Conservation (phyloP, 371 early-diverging fungal genomes). For the Funneliformis caledonium region DNA sequence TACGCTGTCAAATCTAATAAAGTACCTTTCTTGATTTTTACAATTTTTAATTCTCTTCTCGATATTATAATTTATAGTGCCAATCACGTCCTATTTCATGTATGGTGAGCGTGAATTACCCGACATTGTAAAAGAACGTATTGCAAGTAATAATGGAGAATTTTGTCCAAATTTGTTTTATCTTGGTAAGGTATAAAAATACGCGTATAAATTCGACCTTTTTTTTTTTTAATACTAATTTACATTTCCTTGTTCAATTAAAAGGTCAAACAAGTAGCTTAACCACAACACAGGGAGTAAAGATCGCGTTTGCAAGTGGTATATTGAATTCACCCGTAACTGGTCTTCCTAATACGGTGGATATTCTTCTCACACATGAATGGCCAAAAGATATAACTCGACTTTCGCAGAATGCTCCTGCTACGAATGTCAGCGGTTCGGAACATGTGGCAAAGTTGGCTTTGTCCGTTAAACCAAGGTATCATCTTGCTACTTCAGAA, state of each 20-base stretch:
- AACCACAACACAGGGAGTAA: conserved; percentile 39
- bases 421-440: conserved; percentile 45
- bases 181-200: conserved; percentile 58
- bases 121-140: conserved; percentile 54
- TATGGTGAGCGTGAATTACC: conserved; percentile 69
- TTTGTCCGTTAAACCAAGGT: conserved; percentile 74
- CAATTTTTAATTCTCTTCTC: neutral
- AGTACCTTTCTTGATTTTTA: neutral
- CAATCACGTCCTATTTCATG: conserved; percentile 79
- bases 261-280: conserved; percentile 24
- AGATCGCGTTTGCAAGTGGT: conserved; percentile 28
- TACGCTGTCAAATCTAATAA: conserved; percentile 41
- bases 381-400: conserved; percentile 71
- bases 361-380: conserved; percentile 80
- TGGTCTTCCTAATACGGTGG: conserved; percentile 53
- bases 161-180: conserved; percentile 75
- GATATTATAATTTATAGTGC: conserved; percentile 55
- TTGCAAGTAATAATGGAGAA: conserved; percentile 70
- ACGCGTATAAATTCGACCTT: neutral
- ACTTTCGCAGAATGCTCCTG: conserved; percentile 37
- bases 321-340: conserved; percentile 42
- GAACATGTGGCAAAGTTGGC: conserved; percentile 56
- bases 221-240: neutral
- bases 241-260: neutral
- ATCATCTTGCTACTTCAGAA: conserved; percentile 81